Evolutionary conservation across 768 basidiomycete species (phyloP).

Genomic region (Cantharellus anzutake): DNA sequence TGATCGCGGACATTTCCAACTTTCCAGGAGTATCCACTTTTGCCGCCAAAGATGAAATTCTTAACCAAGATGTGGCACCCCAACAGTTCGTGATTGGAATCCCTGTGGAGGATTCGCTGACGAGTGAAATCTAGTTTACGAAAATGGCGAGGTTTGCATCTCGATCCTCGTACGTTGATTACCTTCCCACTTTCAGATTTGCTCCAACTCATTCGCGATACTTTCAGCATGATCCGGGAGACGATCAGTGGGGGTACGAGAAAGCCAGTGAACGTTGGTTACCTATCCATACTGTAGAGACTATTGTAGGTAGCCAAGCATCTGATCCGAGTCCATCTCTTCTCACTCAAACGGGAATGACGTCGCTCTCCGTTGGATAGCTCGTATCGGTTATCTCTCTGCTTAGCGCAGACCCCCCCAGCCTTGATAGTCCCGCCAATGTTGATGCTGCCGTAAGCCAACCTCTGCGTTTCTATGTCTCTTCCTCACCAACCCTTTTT

Average conservation of each 20-base stretch:
- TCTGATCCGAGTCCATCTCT: not conserved
- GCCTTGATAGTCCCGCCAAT: constrained; percentile 87
- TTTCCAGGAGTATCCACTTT: constrained; percentile 53
- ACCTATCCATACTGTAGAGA: constrained; percentile 93
- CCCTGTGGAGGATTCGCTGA: not conserved
- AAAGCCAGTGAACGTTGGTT: constrained; percentile 95
- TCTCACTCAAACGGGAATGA: not conserved
- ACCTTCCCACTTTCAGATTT: not conserved
- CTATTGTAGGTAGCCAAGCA: constrained; percentile 43
- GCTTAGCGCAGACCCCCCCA: constrained; percentile 78
- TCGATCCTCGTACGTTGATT: constrained; percentile 57
- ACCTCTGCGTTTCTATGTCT: not conserved
- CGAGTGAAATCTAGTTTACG: constrained; percentile 43
- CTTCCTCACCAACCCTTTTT: not conserved
- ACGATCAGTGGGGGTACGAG: constrained; percentile 92
- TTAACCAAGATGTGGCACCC: constrained; percentile 95
- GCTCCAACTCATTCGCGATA: not conserved
- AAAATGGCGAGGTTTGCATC: constrained; percentile 85
- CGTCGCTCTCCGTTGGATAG: constrained; percentile 22
- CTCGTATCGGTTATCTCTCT: constrained; percentile 93
- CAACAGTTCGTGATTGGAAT: constrained; percentile 45
- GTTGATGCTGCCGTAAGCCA: constrained; percentile 61
- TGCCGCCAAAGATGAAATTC: constrained; percentile 92
- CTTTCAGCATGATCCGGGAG: constrained; percentile 75
- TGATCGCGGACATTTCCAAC: not conserved